A percentile compares a stretch with the other conserved stretches of the same genome.
These are phyloP conservation scores for Flammula alnicola DNA, from an alignment of 1,284 basidiomycete genomes.

Conservation along the genomic window DNA sequence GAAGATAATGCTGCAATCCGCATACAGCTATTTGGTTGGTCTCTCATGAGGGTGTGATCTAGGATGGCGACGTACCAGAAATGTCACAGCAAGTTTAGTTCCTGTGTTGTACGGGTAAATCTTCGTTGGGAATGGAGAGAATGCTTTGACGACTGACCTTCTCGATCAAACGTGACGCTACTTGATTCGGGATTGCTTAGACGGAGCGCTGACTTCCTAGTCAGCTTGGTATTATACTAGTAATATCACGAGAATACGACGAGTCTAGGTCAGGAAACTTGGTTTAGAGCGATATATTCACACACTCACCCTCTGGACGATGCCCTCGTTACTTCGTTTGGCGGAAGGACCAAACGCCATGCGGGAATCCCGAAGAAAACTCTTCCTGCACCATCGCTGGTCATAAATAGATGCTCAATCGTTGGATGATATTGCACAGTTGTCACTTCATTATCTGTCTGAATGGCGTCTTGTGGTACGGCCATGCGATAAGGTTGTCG, in stretches of 20 bases:
- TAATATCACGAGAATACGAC: neutral
- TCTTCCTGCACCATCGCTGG: slow-evolving; percentile 57
- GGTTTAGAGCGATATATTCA: too few relatives aligned
- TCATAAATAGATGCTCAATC: slow-evolving; percentile 69
- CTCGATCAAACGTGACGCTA: slow-evolving; percentile 66
- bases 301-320: slow-evolving; percentile 52
- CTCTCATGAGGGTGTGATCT: neutral
- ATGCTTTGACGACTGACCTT: slow-evolving; percentile 51
- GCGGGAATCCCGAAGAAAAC: slow-evolving; percentile 76
- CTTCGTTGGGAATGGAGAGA: neutral
- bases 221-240: slow-evolving; percentile 71
- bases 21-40: neutral
- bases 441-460: slow-evolving; percentile 58
- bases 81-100: slow-evolving; percentile 61
- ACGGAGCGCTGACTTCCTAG: slow-evolving; percentile 41
- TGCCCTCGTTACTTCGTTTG: slow-evolving; percentile 50
- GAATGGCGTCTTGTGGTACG: slow-evolving; percentile 48
- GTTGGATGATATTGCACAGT: slow-evolving; percentile 66
- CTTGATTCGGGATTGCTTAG: slow-evolving; percentile 66
- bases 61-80: slow-evolving; percentile 52
- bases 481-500: slow-evolving; percentile 35
- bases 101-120: slow-evolving; percentile 42
- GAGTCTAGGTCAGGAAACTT: neutral
- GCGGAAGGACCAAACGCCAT: slow-evolving; percentile 68
- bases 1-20: slow-evolving; percentile 57